Evolutionary conservation across 176 grass and related monocot species (phyloP), one percentile per base, ranked within the genome.

Genomic region (Tuctoria greenei): DNA sequence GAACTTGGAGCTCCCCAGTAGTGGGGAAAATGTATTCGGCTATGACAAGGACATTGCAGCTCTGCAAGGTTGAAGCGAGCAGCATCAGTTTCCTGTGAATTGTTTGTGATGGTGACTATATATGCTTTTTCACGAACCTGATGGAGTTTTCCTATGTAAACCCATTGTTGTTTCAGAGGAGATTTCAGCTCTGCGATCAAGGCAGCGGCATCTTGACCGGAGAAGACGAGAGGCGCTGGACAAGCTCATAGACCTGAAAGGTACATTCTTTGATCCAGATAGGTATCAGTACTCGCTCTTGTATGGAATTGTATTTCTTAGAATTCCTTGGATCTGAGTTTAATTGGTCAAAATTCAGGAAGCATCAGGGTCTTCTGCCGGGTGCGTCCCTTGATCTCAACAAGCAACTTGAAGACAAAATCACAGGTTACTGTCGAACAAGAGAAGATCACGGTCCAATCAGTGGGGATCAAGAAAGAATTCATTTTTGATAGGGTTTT

Each of bases 361-460:
- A 94, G 91, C 61, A 88, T 98, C 62, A 98, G 91, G 78, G 91
- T 92, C 24, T 98, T 94, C 87, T 94, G 91, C 73, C 81, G 95
- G 66, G 81, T 98, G 36, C 71, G 80, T 8, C 79, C 72, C 16
- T 82, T 54, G 67, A 69, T 72, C 47, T 62, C 74, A 16, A 75
- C 47, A 21, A 84, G 79, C 69, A 83, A 73, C 10, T 61, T 67
- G 56, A 86, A 72, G 54, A 55, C 26, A 10, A 81, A 62, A 81
- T 77, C 84, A 50, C 58, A 60, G 0, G 61, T 94, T 63, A 84
- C 77, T 5, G 46, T 83, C 9, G 73, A 90, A 44, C 74, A 70
- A 37, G 86, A 98, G 39, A 98, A 82, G 82, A 86, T 98, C 39
- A 11, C 70, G 37, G 64, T 98, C 72, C 84, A 70, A 79, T 79